Evolutionary conservation across 768 basidiomycete species (phyloP).

Genomic region (Leccinum incarnatum): DNA sequence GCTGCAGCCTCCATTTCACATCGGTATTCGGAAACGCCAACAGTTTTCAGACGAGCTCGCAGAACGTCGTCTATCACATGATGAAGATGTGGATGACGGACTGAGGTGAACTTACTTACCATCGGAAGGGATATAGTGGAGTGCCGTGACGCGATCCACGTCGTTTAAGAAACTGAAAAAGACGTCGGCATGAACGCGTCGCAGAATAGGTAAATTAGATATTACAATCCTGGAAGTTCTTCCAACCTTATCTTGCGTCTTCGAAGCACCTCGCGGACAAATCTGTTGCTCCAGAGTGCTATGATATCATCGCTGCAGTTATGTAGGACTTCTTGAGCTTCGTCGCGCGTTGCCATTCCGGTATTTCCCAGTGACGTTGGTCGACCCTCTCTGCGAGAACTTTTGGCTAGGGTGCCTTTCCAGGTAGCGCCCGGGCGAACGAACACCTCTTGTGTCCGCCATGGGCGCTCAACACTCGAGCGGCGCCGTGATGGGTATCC

Average conservation of each 20-base stretch:
- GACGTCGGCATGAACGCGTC: background rate
- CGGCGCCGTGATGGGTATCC: conserved; percentile 19
- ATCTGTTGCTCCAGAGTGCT: conserved; percentile 44
- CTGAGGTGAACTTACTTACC: conserved; percentile 27
- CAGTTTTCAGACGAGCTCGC: conserved; percentile 53
- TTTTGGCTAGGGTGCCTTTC: conserved; percentile 55
- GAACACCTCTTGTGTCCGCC: conserved; percentile 41
- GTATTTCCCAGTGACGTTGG: conserved; percentile 29
- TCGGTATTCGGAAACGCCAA: conserved; percentile 79
- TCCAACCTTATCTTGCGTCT: conserved; percentile 47
- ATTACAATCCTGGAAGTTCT: conserved; percentile 50
- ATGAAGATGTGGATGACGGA: conserved; percentile 6
- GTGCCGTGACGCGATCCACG: conserved; percentile 44
- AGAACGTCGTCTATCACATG: conserved; percentile 45
- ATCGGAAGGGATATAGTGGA: conserved; percentile 46
- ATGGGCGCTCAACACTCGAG: conserved; percentile 20
- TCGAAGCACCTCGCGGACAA: conserved; percentile 42
- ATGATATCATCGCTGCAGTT: conserved; percentile 42
- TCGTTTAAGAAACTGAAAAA: conserved; percentile 46
- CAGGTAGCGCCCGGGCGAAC: conserved; percentile 63
- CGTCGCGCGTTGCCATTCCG: conserved; percentile 30
- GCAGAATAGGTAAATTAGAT: conserved; percentile 5
- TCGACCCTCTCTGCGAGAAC: conserved; percentile 21
- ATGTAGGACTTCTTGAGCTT: conserved; percentile 41
- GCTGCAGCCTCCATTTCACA: conserved; percentile 72